Conservation (phyloP, 306 rosid species). For the Carpinus fangiana region DNA sequence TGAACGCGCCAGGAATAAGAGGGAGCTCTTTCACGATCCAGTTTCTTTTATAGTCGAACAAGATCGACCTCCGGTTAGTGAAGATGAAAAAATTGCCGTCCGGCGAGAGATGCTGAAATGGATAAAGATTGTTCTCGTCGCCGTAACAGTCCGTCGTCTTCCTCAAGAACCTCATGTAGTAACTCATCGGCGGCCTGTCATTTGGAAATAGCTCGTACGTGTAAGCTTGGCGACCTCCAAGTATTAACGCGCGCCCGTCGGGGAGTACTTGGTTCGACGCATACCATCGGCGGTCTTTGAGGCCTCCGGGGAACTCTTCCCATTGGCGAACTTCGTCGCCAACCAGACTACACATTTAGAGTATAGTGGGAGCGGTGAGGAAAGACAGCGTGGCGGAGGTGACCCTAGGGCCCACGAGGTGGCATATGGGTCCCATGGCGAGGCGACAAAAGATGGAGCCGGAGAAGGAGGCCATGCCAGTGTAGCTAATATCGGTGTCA, state of each 20-base stretch:
- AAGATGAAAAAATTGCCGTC: conserved; percentile 75
- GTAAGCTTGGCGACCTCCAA: conserved; percentile 55
- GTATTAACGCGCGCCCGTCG: conserved; percentile 49
- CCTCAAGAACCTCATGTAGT: conserved; percentile 44
- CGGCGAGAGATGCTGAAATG: conserved; percentile 72
- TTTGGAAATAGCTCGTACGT: conserved; percentile 67
- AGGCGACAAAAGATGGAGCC: no score
- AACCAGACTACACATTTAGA: no score
- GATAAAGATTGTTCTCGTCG: conserved; percentile 83
- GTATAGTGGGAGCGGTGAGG: no score
- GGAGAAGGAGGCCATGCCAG: no score
- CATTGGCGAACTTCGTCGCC: no score
- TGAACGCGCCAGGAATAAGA: conserved; percentile 48
- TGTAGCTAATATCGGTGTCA: no score
- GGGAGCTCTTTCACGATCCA: conserved; percentile 43
- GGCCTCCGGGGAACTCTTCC: conserved; percentile 33
- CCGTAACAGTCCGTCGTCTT: conserved; percentile 49
- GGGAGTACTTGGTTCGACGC: conserved; percentile 69
- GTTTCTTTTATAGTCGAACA: conserved; percentile 41
- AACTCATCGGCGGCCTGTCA: conserved; percentile 6
- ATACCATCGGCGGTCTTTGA: conserved; percentile 57
- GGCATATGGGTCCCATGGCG: no score
- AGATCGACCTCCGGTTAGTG: conserved; percentile 57
- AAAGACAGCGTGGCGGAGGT: no score
- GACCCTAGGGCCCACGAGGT: no score